phyloP scores from a whole-genome alignment of 148 eudicot species.

The Spergularia bocconei region DNA sequence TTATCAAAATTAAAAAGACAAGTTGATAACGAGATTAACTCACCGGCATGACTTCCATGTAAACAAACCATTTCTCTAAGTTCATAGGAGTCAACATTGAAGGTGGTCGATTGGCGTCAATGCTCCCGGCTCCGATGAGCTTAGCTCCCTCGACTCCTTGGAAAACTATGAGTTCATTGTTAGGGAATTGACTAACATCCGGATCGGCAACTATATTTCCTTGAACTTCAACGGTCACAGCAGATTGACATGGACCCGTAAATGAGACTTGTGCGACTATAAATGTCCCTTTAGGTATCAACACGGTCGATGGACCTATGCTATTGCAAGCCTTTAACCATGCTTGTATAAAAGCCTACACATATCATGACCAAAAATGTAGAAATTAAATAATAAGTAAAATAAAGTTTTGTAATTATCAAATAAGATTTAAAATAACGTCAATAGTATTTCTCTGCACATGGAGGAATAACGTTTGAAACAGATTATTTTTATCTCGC shows the following conservation, averaged over 20 bases:
- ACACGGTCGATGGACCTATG: constrained; percentile 36
- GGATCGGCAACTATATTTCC: constrained; percentile 37
- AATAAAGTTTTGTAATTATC: too few species aligned
- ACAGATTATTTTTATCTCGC: too few species aligned
- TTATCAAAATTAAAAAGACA: too few species aligned
- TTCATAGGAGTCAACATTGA: background rate
- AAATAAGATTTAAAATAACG: background rate
- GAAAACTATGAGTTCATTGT: constrained; percentile 24
- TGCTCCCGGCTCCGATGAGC: constrained; percentile 18
- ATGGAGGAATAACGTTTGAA: too few species aligned
- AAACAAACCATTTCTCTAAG: constrained; percentile 13
- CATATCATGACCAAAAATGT: background rate
- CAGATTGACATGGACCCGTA: constrained; percentile 55
- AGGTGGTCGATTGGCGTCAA: constrained; percentile 15
- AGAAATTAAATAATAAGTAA: background rate
- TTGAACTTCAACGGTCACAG: constrained; percentile 40
- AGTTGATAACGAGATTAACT: background rate
- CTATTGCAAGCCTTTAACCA: constrained; percentile 64
- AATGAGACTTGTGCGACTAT: constrained; percentile 45
- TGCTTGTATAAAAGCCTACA: constrained; percentile 49
- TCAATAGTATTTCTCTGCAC: too few species aligned
- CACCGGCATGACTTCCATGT: constrained; percentile 32
- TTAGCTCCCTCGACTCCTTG: constrained; percentile 26
- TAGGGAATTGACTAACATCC: constrained; percentile 30
- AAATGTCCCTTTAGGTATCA: constrained; percentile 52